These are phyloP conservation scores for Leptographium galeiforme DNA, from an alignment of 2,329 filamentous ascomycete species.

Conservation along the genomic window DNA sequence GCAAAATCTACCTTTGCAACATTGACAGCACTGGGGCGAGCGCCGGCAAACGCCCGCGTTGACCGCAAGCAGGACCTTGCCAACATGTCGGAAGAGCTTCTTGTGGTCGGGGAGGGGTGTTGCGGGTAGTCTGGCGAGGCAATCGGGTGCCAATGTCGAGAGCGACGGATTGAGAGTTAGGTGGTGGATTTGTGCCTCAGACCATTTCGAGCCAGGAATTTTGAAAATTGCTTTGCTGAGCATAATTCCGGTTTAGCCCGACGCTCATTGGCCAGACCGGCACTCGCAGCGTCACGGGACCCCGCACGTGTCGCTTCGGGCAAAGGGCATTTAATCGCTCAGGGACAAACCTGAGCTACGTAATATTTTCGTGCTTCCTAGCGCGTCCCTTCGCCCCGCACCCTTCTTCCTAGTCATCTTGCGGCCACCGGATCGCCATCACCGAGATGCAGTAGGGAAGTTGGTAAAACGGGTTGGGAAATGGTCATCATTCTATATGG, in stretches of 20 bases:
- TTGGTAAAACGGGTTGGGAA: background rate
- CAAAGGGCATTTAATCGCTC: constrained; percentile 12
- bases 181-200: constrained; percentile 10
- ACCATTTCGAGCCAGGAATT: constrained; percentile 8
- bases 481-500: background rate
- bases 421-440: background rate
- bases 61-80: constrained; percentile 83
- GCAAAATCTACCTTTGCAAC: constrained; percentile 48
- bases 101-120: constrained; percentile 22
- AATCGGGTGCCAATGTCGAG: constrained; percentile 24
- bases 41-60: constrained; percentile 70
- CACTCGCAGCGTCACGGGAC: constrained; percentile 3
- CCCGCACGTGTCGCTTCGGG: constrained; percentile 5
- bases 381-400: background rate
- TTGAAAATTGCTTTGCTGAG: constrained; percentile 2
- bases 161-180: constrained; percentile 12
- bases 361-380: constrained; percentile 1
- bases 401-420: background rate
- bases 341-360: background rate
- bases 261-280: constrained; percentile 13
- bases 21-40: constrained; percentile 59
- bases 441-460: no score
- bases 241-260: constrained; percentile 14
- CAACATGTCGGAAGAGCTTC: constrained; percentile 61
- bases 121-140: constrained; percentile 21